Percentiles rank a stretch among this genome's conserved stretches.
Conservation (phyloP, 257 asterid species). For the Solanum microdontum region DNA sequence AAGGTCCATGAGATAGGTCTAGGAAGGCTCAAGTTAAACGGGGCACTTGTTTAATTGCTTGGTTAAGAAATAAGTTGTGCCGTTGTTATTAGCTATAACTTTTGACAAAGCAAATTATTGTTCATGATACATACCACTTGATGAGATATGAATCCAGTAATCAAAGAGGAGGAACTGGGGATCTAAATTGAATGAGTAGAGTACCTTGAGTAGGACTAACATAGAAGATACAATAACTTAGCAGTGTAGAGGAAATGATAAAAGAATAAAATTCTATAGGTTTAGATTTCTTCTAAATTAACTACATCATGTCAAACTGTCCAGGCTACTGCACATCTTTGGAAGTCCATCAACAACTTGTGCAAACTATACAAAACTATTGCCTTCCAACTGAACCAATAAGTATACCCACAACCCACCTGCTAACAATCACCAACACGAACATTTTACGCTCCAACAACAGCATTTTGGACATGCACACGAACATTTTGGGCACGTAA, state of each 20-base stretch:
- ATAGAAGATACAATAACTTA: not conserved
- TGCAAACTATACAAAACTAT: constrained; percentile 47
- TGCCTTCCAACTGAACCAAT: constrained; percentile 7
- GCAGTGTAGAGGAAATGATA: not conserved
- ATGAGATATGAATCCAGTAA: not conserved
- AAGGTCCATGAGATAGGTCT: too few relatives aligned
- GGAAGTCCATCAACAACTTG: constrained; percentile 2
- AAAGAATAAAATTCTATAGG: constrained; percentile 4
- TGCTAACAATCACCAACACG: constrained; percentile 17
- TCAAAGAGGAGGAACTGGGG: not conserved
- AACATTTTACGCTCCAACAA: constrained; percentile 17
- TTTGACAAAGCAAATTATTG: not conserved
- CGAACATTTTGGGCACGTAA: constrained; percentile 31
- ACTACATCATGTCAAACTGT: constrained; percentile 10
- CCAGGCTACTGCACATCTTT: constrained; percentile 13
- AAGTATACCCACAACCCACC: constrained; percentile 27
- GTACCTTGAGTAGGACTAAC: not conserved
- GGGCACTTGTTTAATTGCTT: not conserved
- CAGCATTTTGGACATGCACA: constrained; percentile 23
- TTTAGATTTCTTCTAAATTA: constrained; percentile 1
- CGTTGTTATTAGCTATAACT: not conserved
- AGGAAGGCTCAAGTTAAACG: too few relatives aligned
- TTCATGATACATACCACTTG: too few relatives aligned
- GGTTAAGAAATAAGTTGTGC: not conserved
- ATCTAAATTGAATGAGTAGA: not conserved